Evolutionary conservation across 108 stramenopile genomes (phyloP), one percentile per base, ranked within the genome.

Genomic region (Skeletonema grethae): DNA sequence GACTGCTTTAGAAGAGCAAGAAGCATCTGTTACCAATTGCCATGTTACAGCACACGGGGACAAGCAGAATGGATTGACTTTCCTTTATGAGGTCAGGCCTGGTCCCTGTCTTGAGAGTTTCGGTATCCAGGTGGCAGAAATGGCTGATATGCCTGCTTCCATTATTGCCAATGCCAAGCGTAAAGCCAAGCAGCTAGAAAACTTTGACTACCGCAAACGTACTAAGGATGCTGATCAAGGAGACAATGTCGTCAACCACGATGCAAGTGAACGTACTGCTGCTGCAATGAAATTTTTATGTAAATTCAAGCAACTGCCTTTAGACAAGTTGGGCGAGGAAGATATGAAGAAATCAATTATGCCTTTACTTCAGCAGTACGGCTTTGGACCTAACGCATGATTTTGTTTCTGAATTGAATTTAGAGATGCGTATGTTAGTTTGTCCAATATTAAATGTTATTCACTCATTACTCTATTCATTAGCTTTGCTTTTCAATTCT

Each of bases 121-220:
- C 84, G 99, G 99, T 29, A 95, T 99, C 64, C 95, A 97, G 69
- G 97, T 98, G 12, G 99, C 98, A 12, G 90, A 89, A 67, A 91
- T 97, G 92, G 97, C 98, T 4, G 75, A 89, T 45, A 94, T 99
- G 59, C 99, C 98, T 3, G 7, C 57, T 0, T 65, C 63, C 18
- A 96, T 97, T 22, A 93, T 99, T 43, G 79, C 76, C 41, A 96
- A 96, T 83, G 99, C 99, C 62, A 97, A 97, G 72, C 81, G 94
- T 2, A 98, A 96, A 82, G 97, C 97, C 8, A 76, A 72, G 35
- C 87, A 92, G 67, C 82, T 98, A 62, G 97, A 98, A 82, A 82
- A 91, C 61, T 95, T 92, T 82, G 84, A 87, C 12, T 85, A 84
- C 31, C 70, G 86, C 32, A 84, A 75, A 46, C 80, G 81, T 67